A percentile compares a stretch with the other conserved stretches of the same genome.
phyloP scores from a whole-genome alignment of 129 eudicot species.

The Apium graveolens region DNA sequence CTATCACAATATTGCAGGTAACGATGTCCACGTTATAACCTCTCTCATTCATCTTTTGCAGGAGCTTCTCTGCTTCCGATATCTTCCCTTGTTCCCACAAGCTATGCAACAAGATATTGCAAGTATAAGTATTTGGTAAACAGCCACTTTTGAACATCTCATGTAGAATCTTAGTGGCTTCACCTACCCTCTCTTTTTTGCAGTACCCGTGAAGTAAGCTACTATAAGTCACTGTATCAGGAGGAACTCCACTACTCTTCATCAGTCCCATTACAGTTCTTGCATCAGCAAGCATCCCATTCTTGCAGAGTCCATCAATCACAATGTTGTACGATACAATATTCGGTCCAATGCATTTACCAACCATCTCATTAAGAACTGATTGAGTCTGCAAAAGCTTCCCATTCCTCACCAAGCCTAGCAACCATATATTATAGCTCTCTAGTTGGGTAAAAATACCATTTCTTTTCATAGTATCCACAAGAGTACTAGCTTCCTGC shows the following conservation, averaged over 20 bases:
- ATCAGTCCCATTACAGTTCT: slow-evolving; percentile 55
- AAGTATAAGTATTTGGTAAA: slow-evolving; percentile 59
- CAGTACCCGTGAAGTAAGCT: slow-evolving; percentile 78
- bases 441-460: slow-evolving; percentile 32
- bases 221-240: slow-evolving; percentile 68
- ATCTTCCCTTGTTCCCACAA: slow-evolving; percentile 78
- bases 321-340: slow-evolving; percentile 51
- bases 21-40: slow-evolving; percentile 56
- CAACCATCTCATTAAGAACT: slow-evolving; percentile 59
- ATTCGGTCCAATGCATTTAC: slow-evolving; percentile 42
- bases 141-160: slow-evolving; percentile 56
- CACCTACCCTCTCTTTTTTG: slow-evolving; percentile 49
- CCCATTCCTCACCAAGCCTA: slow-evolving; percentile 65
- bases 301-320: slow-evolving; percentile 58
- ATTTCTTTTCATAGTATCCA: slow-evolving; percentile 54
- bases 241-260: slow-evolving; percentile 47
- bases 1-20: slow-evolving; percentile 80
- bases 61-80: slow-evolving; percentile 65
- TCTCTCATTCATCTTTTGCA: slow-evolving; percentile 77
- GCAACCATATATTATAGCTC: slow-evolving; percentile 71
- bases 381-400: slow-evolving; percentile 61
- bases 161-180: slow-evolving; percentile 48
- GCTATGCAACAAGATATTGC: slow-evolving; percentile 79
- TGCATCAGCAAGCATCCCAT: slow-evolving; percentile 71
- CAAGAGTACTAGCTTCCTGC: slow-evolving; percentile 54